phyloP scores from a whole-genome alignment of 495 filamentous ascomycete species.

The Cercophora sp. region DNA sequence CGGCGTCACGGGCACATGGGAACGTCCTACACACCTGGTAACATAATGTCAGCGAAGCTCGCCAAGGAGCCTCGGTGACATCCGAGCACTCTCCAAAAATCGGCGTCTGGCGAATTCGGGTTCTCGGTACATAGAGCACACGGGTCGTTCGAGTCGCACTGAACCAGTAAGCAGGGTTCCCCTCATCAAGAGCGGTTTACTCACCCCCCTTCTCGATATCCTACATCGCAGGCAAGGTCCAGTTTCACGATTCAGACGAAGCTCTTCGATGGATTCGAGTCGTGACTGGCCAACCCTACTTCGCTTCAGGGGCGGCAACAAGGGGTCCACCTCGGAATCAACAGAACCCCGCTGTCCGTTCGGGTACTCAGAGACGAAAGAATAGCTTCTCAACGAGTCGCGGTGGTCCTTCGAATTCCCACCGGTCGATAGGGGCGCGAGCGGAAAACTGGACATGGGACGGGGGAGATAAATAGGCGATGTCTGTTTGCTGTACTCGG shows the following conservation, averaged over 20 bases:
- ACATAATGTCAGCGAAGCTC: conserved; percentile 41
- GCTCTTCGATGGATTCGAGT: conserved; percentile 48
- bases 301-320: conserved; percentile 46
- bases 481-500: conserved; percentile 31
- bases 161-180: conserved; percentile 9
- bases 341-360: conserved; percentile 37
- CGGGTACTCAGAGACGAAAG: conserved; percentile 38
- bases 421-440: conserved; percentile 35
- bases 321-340: conserved; percentile 48
- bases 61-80: conserved; percentile 43
- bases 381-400: conserved; percentile 41
- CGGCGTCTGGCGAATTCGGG: conserved; percentile 30
- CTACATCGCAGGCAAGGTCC: conserved; percentile 46
- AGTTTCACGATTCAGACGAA: conserved; percentile 41
- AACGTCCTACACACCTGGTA: conserved; percentile 35
- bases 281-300: conserved; percentile 45
- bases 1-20: conserved; percentile 3
- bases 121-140: conserved; percentile 40
- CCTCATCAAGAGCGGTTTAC: no score
- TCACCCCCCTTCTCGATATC: conserved; percentile 35
- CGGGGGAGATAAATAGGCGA: conserved; percentile 38
- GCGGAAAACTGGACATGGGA: conserved; percentile 32
- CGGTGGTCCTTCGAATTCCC: conserved; percentile 40
- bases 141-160: conserved; percentile 47
- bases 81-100: conserved; percentile 44